phyloP scores from a whole-genome alignment of 2,329 filamentous ascomycete genomes.

The Monascus ruber region DNA sequence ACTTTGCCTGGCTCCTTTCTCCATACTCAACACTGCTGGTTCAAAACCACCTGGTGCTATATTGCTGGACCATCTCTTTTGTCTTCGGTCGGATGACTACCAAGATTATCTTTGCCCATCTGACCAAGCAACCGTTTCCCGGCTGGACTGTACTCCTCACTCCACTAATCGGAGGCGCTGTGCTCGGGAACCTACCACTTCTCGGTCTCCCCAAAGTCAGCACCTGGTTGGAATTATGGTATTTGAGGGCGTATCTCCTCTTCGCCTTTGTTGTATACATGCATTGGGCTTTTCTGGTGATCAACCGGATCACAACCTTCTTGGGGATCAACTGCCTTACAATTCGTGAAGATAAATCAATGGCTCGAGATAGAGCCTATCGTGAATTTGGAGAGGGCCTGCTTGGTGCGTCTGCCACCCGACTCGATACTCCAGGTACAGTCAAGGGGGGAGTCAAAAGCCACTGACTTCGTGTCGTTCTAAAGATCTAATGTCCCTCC shows the following conservation, averaged over 20 bases:
- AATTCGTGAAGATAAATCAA: constrained; percentile 42
- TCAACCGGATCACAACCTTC: constrained; percentile 81
- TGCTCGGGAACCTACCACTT: constrained; percentile 70
- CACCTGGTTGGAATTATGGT: constrained; percentile 59
- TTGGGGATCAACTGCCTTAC: constrained; percentile 91
- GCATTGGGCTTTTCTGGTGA: constrained; percentile 83
- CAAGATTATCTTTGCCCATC: constrained; percentile 94
- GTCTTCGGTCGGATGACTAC: constrained; percentile 98
- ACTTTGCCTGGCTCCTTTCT: constrained; percentile 77
- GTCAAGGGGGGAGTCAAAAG: too few species aligned
- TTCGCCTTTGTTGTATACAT: constrained; percentile 82
- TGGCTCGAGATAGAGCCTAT: constrained; percentile 24
- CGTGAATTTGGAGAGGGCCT: constrained; percentile 20
- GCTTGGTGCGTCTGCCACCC: too few species aligned
- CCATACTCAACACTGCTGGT: constrained; percentile 70
- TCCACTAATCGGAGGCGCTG: constrained; percentile 73
- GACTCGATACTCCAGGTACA: too few species aligned
- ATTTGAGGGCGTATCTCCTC: constrained; percentile 72
- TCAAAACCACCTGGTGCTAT: constrained; percentile 81
- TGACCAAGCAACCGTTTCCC: constrained; percentile 87
- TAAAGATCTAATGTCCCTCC: too few species aligned
- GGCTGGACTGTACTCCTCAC: constrained; percentile 90
- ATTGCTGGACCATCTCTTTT: constrained; percentile 89
- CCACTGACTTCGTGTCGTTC: too few species aligned
- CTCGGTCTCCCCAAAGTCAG: constrained; percentile 60